phyloP scores from a whole-genome alignment of 176 grass and related monocot genomes.

The Poa pratensis region DNA sequence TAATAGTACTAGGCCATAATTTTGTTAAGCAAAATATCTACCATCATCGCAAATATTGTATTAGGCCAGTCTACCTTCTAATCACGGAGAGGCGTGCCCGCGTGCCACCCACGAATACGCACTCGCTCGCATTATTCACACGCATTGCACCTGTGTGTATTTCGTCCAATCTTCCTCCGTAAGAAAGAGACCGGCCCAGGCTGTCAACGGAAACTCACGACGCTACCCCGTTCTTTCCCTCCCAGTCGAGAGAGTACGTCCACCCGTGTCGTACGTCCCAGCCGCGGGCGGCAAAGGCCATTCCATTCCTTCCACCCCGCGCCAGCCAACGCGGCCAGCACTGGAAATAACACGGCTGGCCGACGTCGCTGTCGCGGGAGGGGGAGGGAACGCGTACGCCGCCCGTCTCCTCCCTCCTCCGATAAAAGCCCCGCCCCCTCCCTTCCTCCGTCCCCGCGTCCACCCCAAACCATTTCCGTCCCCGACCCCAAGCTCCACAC shows the following conservation, averaged over 20 bases:
- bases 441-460: constrained; percentile 13
- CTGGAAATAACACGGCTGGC: constrained; percentile 32
- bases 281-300: constrained; percentile 34
- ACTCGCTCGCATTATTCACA: not conserved
- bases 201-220: not conserved
- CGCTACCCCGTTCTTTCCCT: not conserved
- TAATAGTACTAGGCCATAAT: too few species aligned
- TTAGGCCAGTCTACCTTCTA: not conserved
- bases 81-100: not conserved
- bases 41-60: too few species aligned
- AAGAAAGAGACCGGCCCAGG: not conserved
- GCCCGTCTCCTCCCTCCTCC: constrained; percentile 38
- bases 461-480: not conserved
- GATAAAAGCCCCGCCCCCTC: constrained; percentile 42
- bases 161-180: not conserved
- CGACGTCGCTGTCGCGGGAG: constrained; percentile 47
- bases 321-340: constrained; percentile 7
- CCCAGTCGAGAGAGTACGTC: too few species aligned
- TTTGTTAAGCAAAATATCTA: not conserved
- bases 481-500: not conserved
- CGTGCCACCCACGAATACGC: constrained; percentile 13
- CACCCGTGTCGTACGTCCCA: not conserved
- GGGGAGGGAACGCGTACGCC: constrained; percentile 47
- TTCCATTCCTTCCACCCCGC: not conserved
- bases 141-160: not conserved